Conservation (phyloP, 768 basidiomycete species). For the Mycena kentingensis region DNA sequence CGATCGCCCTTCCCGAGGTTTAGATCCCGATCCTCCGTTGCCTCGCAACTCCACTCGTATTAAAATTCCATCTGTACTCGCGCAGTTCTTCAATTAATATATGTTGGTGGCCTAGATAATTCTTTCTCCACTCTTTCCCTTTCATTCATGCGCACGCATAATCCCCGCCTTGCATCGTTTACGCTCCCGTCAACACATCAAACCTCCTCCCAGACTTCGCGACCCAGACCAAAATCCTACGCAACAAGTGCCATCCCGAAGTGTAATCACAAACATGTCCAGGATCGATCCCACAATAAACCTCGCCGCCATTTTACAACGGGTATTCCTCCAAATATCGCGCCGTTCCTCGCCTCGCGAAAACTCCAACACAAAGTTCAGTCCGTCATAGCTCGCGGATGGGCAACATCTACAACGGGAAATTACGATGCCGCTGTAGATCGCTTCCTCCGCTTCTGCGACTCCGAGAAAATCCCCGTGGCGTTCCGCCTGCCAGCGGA, state of each 20-base stretch:
- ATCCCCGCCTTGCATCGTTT: no score
- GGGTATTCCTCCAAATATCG: background rate
- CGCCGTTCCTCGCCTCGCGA: background rate
- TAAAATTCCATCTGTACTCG: background rate
- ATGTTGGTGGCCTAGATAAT: background rate
- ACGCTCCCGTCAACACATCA: no score
- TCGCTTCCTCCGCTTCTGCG: slow-evolving; percentile 25
- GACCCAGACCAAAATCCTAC: no score
- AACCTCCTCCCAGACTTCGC: no score
- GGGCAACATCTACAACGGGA: slow-evolving; percentile 14
- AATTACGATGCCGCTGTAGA: slow-evolving; percentile 15
- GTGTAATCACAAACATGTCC: no score
- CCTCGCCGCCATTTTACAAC: background rate
- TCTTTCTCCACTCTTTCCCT: slow-evolving; percentile 1
- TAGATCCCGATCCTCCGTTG: background rate
- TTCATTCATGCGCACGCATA: background rate
- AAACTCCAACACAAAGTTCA: slow-evolving; percentile 2
- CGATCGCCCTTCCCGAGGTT: slow-evolving; percentile 22
- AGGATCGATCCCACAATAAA: background rate
- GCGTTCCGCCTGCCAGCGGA: slow-evolving; percentile 24
- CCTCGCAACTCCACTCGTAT: background rate
- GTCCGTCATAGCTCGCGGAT: slow-evolving; percentile 9
- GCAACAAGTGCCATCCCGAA: no score
- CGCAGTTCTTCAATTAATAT: no score
- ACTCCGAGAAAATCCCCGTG: slow-evolving; percentile 18